These are phyloP conservation scores for Acer campestre DNA, from an alignment of 345 rosid species.

Conservation along the genomic window DNA sequence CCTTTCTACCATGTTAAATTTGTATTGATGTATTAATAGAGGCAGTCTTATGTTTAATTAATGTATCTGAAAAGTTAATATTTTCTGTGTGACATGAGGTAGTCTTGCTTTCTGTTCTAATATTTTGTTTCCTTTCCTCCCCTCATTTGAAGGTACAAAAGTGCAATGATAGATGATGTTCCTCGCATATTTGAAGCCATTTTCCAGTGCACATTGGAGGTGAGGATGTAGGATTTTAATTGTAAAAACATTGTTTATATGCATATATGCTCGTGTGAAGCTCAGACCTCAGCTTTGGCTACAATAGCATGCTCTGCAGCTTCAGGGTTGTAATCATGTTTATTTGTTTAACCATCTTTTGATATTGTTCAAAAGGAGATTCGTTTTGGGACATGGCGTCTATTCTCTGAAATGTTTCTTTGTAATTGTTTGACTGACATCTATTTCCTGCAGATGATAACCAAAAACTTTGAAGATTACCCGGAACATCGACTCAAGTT, in stretches of 20 bases:
- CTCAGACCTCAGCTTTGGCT: neutral
- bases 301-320: neutral
- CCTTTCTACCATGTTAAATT: neutral
- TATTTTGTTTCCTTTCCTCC: neutral
- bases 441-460: constrained; percentile 77
- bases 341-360: neutral
- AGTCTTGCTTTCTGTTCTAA: neutral
- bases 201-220: constrained; percentile 99
- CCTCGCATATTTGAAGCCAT: constrained; percentile 98
- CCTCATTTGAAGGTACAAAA: constrained; percentile 66
- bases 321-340: neutral
- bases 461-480: constrained; percentile 96
- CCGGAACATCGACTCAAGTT: constrained; percentile 99
- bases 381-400: neutral
- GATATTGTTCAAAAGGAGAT: neutral
- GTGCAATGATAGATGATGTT: constrained; percentile 93
- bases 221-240: constrained; percentile 30
- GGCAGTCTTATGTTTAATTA: neutral
- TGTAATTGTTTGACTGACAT: constrained; percentile 11
- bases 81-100: neutral
- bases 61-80: neutral
- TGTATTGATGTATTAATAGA: neutral
- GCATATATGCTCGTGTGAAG: neutral
- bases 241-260: neutral
- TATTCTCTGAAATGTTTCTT: neutral